Evolutionary conservation across 257 asterid genomes (phyloP).

Genomic region (Pogostemon cablin): DNA sequence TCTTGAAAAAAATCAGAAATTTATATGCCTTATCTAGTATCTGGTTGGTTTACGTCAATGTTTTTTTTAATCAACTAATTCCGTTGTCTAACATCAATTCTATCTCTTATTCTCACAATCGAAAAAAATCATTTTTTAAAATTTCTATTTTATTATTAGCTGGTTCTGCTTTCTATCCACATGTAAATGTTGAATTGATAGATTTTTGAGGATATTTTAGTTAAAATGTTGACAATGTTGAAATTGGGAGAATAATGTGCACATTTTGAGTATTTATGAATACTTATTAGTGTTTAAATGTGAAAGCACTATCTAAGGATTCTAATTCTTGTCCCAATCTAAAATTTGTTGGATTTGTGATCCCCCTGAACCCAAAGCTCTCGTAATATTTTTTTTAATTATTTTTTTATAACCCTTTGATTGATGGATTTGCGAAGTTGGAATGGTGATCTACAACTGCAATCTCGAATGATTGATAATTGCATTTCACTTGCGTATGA

Average conservation of each 20-base stretch:
- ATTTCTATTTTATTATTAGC: constrained; percentile 21
- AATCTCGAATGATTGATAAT: too few species aligned
- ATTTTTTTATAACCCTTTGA: too few species aligned
- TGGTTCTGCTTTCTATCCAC: not conserved
- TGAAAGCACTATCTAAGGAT: not conserved
- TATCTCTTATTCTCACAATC: not conserved
- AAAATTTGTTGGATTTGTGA: not conserved
- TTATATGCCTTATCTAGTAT: too few species aligned
- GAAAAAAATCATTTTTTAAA: not conserved
- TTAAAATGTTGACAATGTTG: not conserved
- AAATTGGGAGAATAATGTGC: not conserved
- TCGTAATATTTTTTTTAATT: too few species aligned
- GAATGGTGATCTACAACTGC: too few species aligned
- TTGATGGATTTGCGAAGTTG: too few species aligned
- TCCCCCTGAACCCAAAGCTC: not conserved
- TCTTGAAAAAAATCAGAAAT: too few species aligned
- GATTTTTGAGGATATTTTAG: constrained; percentile 21
- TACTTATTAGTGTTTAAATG: too few species aligned
- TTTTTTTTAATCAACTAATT: not conserved
- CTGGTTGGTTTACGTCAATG: too few species aligned
- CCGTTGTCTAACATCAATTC: constrained; percentile 1
- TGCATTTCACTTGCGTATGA: too few species aligned
- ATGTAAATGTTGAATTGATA: constrained; percentile 15
- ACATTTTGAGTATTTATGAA: constrained; percentile 6
- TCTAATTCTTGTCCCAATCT: not conserved